Percentiles rank a stretch among this genome's conserved stretches.
These are phyloP conservation scores for Pestalotiopsis sp. DNA, from an alignment of 2,329 filamentous ascomycete genomes.

Conservation along the genomic window DNA sequence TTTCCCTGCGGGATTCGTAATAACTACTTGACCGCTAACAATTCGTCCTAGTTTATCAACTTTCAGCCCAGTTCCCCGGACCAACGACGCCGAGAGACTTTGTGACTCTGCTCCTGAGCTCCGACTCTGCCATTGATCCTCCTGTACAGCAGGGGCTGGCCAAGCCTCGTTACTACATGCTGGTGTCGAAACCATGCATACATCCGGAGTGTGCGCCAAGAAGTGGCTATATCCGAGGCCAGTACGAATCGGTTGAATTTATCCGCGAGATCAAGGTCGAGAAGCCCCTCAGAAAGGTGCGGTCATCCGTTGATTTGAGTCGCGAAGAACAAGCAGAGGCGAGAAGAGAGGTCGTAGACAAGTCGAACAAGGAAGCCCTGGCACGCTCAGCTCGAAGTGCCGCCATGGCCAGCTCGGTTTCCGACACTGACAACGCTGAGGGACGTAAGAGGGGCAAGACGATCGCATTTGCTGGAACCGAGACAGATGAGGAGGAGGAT, in stretches of 20 bases:
- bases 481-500: constrained; percentile 20
- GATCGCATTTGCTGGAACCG: constrained; percentile 30
- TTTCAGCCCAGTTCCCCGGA: constrained; percentile 87
- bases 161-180: constrained; percentile 73
- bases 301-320: constrained; percentile 46
- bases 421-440: constrained; percentile 29
- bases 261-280: constrained; percentile 77
- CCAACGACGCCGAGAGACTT: constrained; percentile 89
- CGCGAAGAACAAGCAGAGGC: constrained; percentile 32
- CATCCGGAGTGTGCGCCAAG: constrained; percentile 74
- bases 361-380: constrained; percentile 42
- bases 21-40: constrained; percentile 17
- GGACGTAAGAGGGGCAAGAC: constrained; percentile 32
- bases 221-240: constrained; percentile 76
- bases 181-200: constrained; percentile 81
- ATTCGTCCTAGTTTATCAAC: constrained; percentile 70
- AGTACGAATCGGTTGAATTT: constrained; percentile 90
- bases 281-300: constrained; percentile 40
- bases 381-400: constrained; percentile 40
- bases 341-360: constrained; percentile 22
- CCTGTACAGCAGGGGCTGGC: constrained; percentile 23
- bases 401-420: constrained; percentile 17
- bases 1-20: background rate
- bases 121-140: constrained; percentile 50
- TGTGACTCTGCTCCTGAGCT: constrained; percentile 75